Conservation (phyloP, 169 alveolate genomes). For the Plasmodium reichenowi region DNA sequence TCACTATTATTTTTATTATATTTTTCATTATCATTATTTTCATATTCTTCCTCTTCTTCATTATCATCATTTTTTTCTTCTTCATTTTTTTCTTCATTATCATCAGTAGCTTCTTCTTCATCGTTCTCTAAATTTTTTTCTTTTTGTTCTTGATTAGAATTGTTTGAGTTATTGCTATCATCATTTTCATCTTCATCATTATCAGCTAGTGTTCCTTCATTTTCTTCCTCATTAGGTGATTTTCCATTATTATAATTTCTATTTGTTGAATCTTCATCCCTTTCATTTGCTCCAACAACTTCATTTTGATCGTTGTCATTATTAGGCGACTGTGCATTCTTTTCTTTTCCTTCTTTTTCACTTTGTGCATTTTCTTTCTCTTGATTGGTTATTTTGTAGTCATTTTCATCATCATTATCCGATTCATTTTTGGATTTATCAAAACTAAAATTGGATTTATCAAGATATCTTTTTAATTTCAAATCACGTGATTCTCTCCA, state of each 20-base stretch:
- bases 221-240: not conserved
- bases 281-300: constrained; percentile 9
- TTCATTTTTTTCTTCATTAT: constrained; percentile 1
- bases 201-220: not conserved
- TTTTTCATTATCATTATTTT: not conserved
- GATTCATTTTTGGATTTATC: constrained; percentile 29
- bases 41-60: constrained; percentile 26
- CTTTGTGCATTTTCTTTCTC: constrained; percentile 8
- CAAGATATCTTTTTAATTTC: constrained; percentile 44
- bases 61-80: constrained; percentile 30
- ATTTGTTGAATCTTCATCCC: not conserved
- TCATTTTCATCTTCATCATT: constrained; percentile 8
- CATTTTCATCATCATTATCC: constrained; percentile 50
- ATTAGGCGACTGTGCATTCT: too few species aligned
- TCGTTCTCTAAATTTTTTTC: constrained; percentile 1
- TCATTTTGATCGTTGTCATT: not conserved
- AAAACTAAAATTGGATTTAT: constrained; percentile 7
- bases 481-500: constrained; percentile 82
- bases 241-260: not conserved
- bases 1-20: constrained; percentile 8
- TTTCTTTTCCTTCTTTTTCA: not conserved
- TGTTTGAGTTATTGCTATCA: not conserved
- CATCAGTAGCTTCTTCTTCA: not conserved
- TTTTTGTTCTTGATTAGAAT: not conserved
- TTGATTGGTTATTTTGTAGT: constrained; percentile 18